Evolutionary conservation across 306 rosid genomes (phyloP).

Genomic region (Aeschynomene evenia): DNA sequence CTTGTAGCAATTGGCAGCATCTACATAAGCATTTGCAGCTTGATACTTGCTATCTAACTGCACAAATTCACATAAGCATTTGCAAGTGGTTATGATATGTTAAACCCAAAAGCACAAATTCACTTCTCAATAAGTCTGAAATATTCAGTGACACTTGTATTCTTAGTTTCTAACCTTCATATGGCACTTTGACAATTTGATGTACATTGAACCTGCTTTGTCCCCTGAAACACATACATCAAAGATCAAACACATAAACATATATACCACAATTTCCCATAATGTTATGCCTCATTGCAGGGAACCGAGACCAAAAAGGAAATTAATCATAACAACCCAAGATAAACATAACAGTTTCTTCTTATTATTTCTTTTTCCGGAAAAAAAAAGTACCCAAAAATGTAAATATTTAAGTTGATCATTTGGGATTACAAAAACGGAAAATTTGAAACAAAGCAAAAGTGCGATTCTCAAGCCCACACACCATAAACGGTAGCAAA

Average conservation of each 20-base stretch:
- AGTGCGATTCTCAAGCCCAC: neutral
- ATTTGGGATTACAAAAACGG: neutral
- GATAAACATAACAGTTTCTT: neutral
- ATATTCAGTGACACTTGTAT: neutral
- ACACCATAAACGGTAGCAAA: neutral
- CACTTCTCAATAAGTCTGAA: neutral
- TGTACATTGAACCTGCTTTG: slow-evolving; percentile 48
- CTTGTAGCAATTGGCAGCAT: slow-evolving; percentile 55
- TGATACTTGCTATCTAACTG: slow-evolving; percentile 52
- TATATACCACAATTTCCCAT: neutral
- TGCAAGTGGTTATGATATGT: neutral
- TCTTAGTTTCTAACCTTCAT: slow-evolving; percentile 40
- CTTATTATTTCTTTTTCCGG: neutral
- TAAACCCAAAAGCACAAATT: neutral
- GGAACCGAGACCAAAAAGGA: neutral
- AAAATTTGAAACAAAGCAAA: neutral
- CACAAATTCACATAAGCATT: slow-evolving; percentile 6
- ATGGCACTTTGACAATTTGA: slow-evolving; percentile 47
- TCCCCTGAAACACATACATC: slow-evolving; percentile 41
- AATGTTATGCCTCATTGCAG: neutral
- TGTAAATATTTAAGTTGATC: neutral
- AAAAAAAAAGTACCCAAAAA: neutral
- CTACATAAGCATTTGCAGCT: slow-evolving; percentile 55
- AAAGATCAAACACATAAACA: neutral
- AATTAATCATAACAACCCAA: neutral